Base-by-base conservation (phyloP, 768 basidiomycete genomes). In the Serendipita vermifera region DNA sequence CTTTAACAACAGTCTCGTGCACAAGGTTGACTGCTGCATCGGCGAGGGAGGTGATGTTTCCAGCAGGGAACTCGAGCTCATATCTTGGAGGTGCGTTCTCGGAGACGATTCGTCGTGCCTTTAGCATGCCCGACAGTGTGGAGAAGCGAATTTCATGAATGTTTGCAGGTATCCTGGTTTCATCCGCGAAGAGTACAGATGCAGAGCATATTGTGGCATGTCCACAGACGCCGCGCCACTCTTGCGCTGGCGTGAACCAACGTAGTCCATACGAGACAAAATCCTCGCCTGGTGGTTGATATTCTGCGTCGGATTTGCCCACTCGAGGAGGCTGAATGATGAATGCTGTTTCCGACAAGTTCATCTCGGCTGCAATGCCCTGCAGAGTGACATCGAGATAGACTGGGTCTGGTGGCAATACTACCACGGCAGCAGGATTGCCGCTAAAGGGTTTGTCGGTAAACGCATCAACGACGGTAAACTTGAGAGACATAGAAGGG, bases 131-230 rank as follows among this genome's bases (percentile, higher is more conserved):
- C n/a, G 46, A 51, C 5, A 51, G 22, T 29, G 46, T 51, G 22
- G 46, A 51, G 27, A 66, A 68, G 11, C 33, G 17, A 14, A 67
- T 56, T 4, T 29, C 15, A 9, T 32, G 55, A 0, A 63, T 59
- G 3, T 41, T 3, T 3, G 56, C 33, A 22, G 62, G 60, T 22
- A 57, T 7, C 24, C 51, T 22, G 4, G 36, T 26, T 14, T 24
- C 7, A 32, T 35, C 31, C 29, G 60, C 26, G 54, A 66, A 67
- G 33, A 67, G 58, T n/a, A 64, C 59, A 20, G 62, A 41, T 0
- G 67, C 63, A 0, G 64, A 58, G 0, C 64, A 67, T 41, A 71
- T 61, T 11, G 70, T 68, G 2, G 66, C 69, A 56, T 70, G 69
- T 9, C 69, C 69, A 54, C 69, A 70, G 3, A 70, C 60, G 1